phyloP scores from a whole-genome alignment of 768 basidiomycete species.

The Rhizopogon roseolus region DNA sequence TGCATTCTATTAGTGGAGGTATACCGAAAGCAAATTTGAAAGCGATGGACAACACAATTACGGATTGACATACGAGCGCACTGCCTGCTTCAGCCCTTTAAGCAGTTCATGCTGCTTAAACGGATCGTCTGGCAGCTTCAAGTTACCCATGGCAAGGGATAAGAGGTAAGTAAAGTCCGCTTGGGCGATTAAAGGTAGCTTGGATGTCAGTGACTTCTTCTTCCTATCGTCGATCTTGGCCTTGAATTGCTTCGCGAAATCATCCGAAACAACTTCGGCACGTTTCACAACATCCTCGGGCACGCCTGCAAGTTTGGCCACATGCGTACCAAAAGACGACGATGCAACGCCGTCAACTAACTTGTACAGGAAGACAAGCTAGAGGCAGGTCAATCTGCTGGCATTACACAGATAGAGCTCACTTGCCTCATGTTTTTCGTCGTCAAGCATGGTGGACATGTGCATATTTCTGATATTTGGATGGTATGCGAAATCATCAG shows the following conservation, averaged over 20 bases:
- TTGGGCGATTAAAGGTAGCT: conserved; percentile 75
- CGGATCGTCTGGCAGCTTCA: conserved; percentile 47
- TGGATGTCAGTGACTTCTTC: conserved; percentile 43
- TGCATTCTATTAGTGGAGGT: not conserved
- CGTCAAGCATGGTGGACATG: conserved; percentile 93
- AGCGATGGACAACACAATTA: not conserved
- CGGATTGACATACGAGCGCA: conserved; percentile 16
- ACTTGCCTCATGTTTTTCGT: conserved; percentile 80
- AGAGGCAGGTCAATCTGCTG: not conserved
- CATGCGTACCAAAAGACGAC: conserved; percentile 90
- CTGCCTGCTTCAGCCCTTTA: conserved; percentile 44
- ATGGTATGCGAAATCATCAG: conserved; percentile 90
- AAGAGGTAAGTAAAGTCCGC: conserved; percentile 87
- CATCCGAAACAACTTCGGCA: conserved; percentile 81
- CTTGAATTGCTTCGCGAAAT: conserved; percentile 86
- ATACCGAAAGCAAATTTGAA: not conserved
- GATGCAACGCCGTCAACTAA: conserved; percentile 83
- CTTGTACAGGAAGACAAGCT: conserved; percentile 96
- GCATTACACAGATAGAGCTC: not conserved
- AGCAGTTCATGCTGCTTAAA: conserved; percentile 52
- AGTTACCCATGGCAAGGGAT: conserved; percentile 51
- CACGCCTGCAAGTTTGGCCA: conserved; percentile 92
- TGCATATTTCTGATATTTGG: conserved; percentile 93
- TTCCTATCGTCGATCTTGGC: conserved; percentile 68
- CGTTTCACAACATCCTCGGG: conserved; percentile 80